Evolutionary conservation across 305 asterid species (phyloP).

Genomic region (Stenogyne calaminthoides): DNA sequence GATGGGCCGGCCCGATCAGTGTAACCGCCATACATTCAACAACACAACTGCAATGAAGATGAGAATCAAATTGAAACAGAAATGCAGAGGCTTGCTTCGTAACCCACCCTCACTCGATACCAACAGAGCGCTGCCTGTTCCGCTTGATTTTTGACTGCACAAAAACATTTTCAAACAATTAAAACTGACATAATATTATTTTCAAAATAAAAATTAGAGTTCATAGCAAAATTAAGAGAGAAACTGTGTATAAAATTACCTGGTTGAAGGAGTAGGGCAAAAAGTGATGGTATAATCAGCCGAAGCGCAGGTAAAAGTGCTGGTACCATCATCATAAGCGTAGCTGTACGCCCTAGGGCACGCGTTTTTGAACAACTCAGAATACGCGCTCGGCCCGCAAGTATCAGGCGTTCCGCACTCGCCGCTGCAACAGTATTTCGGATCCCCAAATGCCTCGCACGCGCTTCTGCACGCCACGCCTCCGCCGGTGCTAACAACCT

Average conservation of each 20-base stretch:
- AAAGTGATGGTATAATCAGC: conserved; percentile 44
- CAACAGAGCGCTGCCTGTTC: conserved; percentile 10
- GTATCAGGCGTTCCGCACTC: conserved; percentile 53
- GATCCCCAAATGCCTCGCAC: conserved; percentile 61
- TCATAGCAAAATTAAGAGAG: too few species aligned
- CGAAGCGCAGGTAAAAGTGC: conserved; percentile 65
- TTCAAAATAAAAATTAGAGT: too few species aligned
- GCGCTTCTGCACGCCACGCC: conserved; percentile 79
- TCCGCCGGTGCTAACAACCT: conserved; percentile 36
- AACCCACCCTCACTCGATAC: conserved; percentile 21
- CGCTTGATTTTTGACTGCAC: conserved; percentile 38
- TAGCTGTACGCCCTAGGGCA: conserved; percentile 84
- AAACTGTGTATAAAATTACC: conserved; percentile 17
- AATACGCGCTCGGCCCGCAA: conserved; percentile 58
- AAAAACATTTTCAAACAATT: not conserved
- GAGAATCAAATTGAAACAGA: not conserved
- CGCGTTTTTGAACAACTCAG: conserved; percentile 58
- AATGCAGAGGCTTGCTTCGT: not conserved
- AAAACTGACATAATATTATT: too few species aligned
- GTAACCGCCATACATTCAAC: not conserved
- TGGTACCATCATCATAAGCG: conserved; percentile 68
- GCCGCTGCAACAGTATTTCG: conserved; percentile 69
- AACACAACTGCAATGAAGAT: not conserved
- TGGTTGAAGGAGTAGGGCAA: conserved; percentile 37
- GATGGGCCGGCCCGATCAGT: not conserved